Evolutionary conservation across 192 early-diverging fungal species (phyloP), one percentile per base, ranked within the genome.

Genomic region (Rhizoclosmatium globosum): DNA sequence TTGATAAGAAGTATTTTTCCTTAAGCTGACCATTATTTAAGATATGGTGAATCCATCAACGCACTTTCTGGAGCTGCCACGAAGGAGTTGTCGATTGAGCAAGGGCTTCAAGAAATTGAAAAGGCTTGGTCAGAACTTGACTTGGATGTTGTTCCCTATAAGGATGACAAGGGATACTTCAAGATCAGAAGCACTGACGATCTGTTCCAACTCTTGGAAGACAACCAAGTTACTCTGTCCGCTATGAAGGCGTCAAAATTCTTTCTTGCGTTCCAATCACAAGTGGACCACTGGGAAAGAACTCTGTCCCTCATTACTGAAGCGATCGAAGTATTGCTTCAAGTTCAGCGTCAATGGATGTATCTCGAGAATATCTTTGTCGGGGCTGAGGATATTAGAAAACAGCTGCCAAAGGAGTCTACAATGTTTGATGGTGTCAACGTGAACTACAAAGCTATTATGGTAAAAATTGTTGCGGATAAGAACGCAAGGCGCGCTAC

Each of bases 281-380:
- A 91, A 64, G 84, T 90, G 6, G 89, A 91, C 47, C 81, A 87
- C 53, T 91, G 89, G 89, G 89, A 91, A 69, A 64, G 82, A 9
- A 82, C 83, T 3, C 79, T 91, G n/a, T 86, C 89, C 6, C 80
- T 74, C 13, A 82, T 91, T 23, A 81, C 88, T 39, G 89, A 91
- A 71, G 86, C 87, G 19, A 78, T 90, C 41, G 89, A 91, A 62
- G 44, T 85, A 43, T 78, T 89, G 17, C 66, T 90, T 45, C 84
- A 84, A 48, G 87, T 89, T 4, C 89, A 91, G 68, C 74, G 87
- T 38, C 87, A 91, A 72, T 91, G 89, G 89, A 88, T 89, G 83
- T 91, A 91, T 70, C 77, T 91, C 21, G 89, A 91, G 69, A 89
- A 86, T 77, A 91, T 91, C 50, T 91, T 91, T 74, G 82, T 89